A percentile compares a stretch with the other conserved stretches of the same genome.
Evolutionary conservation across 352 stramenopile species (phyloP).

Genomic region (Globisporangium rhizosaccharum): DNA sequence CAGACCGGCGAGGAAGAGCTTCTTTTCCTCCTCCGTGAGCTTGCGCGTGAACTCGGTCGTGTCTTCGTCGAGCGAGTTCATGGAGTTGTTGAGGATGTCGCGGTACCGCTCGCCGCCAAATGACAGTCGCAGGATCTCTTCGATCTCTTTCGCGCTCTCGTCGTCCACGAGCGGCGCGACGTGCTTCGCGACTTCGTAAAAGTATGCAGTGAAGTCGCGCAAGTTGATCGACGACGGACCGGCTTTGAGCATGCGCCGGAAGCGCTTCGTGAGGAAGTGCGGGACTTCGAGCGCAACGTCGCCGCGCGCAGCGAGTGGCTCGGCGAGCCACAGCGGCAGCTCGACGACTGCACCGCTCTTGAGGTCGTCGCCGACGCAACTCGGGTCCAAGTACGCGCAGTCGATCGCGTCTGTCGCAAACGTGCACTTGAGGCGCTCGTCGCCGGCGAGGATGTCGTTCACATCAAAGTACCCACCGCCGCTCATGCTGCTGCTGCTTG

Average conservation of each 20-base stretch:
- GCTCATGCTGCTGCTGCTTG: constrained; percentile 3
- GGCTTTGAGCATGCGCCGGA: constrained; percentile 78
- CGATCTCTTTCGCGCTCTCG: constrained; percentile 44
- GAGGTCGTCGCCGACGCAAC: constrained; percentile 48
- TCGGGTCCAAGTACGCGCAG: constrained; percentile 73
- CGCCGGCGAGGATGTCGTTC: constrained; percentile 68
- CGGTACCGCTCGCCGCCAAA: constrained; percentile 76
- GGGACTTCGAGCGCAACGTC: constrained; percentile 57
- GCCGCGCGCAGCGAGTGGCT: constrained; percentile 38
- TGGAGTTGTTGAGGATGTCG: constrained; percentile 75
- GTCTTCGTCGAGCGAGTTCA: constrained; percentile 81
- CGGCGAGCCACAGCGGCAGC: constrained; percentile 75
- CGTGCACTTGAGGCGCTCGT: constrained; percentile 76
- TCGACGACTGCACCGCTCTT: constrained; percentile 43
- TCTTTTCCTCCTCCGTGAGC: constrained; percentile 20
- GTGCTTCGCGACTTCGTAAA: constrained; percentile 64
- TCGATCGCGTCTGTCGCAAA: constrained; percentile 64
- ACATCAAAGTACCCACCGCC: constrained; percentile 57
- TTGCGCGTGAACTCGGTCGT: constrained; percentile 20
- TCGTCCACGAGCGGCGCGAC: constrained; percentile 49
- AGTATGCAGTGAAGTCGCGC: constrained; percentile 67
- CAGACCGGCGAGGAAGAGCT: constrained; percentile 58
- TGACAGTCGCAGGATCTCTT: constrained; percentile 73
- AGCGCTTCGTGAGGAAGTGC: constrained; percentile 61
- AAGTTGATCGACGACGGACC: constrained; percentile 68